Conservation (phyloP, 1,284 basidiomycete genomes). For the Sanghuangporus weigelae region DNA sequence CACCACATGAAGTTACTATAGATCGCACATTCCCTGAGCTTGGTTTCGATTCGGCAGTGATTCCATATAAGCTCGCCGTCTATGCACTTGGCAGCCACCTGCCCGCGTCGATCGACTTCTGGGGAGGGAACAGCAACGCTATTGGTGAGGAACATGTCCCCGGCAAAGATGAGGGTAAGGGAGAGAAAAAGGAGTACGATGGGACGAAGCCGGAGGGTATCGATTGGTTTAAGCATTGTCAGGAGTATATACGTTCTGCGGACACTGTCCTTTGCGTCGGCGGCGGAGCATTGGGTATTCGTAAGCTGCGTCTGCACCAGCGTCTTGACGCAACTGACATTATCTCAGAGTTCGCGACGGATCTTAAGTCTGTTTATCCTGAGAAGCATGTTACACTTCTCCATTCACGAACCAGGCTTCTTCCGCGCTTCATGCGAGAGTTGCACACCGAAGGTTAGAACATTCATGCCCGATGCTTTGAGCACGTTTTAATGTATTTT, state of each 20-base stretch:
- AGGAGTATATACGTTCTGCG: constrained; percentile 38
- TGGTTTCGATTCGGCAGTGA: constrained; percentile 27
- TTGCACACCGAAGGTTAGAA: constrained; percentile 53
- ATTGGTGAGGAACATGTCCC: background rate
- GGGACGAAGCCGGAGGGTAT: constrained; percentile 23
- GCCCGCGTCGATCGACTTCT: constrained; percentile 50
- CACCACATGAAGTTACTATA: constrained; percentile 40
- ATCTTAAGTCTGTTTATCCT: constrained; percentile 59
- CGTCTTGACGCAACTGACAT: constrained; percentile 7
- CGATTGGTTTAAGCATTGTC: constrained; percentile 43
- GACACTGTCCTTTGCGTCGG: constrained; percentile 50
- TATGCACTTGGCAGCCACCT: constrained; percentile 56
- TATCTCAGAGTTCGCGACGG: constrained; percentile 55
- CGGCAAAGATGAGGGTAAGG: background rate
- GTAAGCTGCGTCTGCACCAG: constrained; percentile 31
- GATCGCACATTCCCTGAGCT: constrained; percentile 41
- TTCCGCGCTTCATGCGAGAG: constrained; percentile 52
- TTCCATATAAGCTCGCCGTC: constrained; percentile 49
- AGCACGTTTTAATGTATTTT: background rate
- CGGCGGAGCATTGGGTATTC: constrained; percentile 58
- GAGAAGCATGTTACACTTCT: constrained; percentile 59
- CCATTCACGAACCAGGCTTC: constrained; percentile 54
- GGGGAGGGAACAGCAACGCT: constrained; percentile 26
- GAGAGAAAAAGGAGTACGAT: background rate
- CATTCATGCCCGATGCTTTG: background rate